phyloP scores from a whole-genome alignment of 306 rosid species.

The Acacia confusa region DNA sequence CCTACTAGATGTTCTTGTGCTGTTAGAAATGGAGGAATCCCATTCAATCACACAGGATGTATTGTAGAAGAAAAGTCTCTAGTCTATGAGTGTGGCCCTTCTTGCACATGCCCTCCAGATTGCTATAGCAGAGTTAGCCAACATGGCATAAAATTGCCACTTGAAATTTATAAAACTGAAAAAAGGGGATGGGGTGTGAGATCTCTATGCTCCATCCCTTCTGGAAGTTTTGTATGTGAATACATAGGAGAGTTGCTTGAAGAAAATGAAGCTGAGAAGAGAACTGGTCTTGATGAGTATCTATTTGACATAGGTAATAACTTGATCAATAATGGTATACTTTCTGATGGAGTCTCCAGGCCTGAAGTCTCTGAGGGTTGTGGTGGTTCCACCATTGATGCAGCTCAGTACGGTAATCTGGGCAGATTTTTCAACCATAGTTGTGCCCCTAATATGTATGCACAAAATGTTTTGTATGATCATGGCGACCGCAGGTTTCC shows the following conservation, averaged over 20 bases:
- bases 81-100: slow-evolving; percentile 70
- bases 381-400: slow-evolving; percentile 59
- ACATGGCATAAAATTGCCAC: slow-evolving; percentile 54
- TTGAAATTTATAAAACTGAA: slow-evolving; percentile 65
- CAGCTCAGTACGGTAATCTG: slow-evolving; percentile 58
- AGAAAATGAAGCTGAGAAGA: slow-evolving; percentile 57
- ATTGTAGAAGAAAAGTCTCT: slow-evolving; percentile 58
- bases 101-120: slow-evolving; percentile 61
- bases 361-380: slow-evolving; percentile 32
- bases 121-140: slow-evolving; percentile 70
- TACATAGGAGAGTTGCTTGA: slow-evolving; percentile 69
- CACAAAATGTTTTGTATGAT: slow-evolving; percentile 64
- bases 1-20: slow-evolving; percentile 58
- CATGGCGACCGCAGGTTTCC: slow-evolving; percentile 65
- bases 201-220: slow-evolving; percentile 57
- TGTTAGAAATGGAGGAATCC: slow-evolving; percentile 55
- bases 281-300: slow-evolving; percentile 59
- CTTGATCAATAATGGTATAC: slow-evolving; percentile 34
- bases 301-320: slow-evolving; percentile 65
- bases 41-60: slow-evolving; percentile 50
- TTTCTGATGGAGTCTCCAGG: slow-evolving; percentile 43
- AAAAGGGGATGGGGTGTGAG: slow-evolving; percentile 81
- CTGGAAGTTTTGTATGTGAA: slow-evolving; percentile 75
- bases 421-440: slow-evolving; percentile 79
- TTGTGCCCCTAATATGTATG: slow-evolving; percentile 74